Evolutionary conservation across 495 filamentous ascomycete genomes (phyloP).

Genomic region (Articulospora tetracladia): DNA sequence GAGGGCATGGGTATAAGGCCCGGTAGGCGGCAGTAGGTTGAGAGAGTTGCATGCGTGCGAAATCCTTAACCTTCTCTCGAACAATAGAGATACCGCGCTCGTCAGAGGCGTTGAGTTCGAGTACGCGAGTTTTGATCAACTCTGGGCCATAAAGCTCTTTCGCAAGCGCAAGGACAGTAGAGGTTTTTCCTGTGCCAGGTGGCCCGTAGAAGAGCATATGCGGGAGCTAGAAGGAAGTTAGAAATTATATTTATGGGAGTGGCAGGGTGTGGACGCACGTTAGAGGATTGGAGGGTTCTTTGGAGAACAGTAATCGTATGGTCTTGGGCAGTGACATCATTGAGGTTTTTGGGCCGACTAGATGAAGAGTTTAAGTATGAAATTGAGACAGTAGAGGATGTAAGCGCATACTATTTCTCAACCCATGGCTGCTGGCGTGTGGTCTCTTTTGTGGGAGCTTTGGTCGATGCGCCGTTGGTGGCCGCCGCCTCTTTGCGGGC

Average conservation of each 20-base stretch:
- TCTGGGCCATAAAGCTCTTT: constrained; percentile 97
- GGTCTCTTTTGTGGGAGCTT: constrained; percentile 58
- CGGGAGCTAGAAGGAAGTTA: constrained; percentile 59
- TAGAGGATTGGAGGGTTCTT: constrained; percentile 89
- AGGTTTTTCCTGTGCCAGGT: constrained; percentile 97
- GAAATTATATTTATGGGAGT: constrained; percentile 1
- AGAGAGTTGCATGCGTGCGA: constrained; percentile 89
- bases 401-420: constrained; percentile 86
- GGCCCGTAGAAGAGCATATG: constrained; percentile 99
- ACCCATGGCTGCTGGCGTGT: constrained; percentile 87
- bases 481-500: constrained; percentile 81
- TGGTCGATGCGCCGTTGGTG: constrained; percentile 43
- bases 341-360: constrained; percentile 88
- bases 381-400: neutral
- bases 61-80: constrained; percentile 98
- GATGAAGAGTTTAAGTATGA: constrained; percentile 3
- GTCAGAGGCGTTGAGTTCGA: constrained; percentile 98
- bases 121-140: constrained; percentile 87
- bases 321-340: constrained; percentile 96
- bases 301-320: constrained; percentile 92
- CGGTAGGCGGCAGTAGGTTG: constrained; percentile 64
- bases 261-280: constrained; percentile 47
- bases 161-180: constrained; percentile 89
- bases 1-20: constrained; percentile 83
- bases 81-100: constrained; percentile 97